These are phyloP conservation scores for Tolypocladium album DNA, from an alignment of 2,329 filamentous ascomycete genomes.

Conservation along the genomic window DNA sequence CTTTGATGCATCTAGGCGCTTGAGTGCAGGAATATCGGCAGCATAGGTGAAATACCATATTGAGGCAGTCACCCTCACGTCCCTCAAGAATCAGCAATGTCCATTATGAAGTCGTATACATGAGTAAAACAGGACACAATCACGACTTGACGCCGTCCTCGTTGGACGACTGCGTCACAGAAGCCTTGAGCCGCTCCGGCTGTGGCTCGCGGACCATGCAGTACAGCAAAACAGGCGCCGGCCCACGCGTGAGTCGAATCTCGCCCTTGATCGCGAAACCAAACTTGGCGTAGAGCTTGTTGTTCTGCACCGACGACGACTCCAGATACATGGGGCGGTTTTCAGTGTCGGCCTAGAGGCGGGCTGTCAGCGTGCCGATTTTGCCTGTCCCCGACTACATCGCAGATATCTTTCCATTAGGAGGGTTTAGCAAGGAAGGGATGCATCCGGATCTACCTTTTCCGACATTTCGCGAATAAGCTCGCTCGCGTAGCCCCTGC, in stretches of 20 bases:
- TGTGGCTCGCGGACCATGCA: conserved; percentile 74
- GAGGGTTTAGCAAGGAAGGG: not conserved
- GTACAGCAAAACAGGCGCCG: conserved; percentile 53
- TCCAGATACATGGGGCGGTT: conserved; percentile 66
- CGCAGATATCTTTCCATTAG: not conserved
- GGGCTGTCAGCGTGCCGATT: not conserved
- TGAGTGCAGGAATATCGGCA: not conserved
- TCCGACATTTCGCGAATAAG: conserved; percentile 60
- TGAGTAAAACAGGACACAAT: not conserved
- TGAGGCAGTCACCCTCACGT: not conserved
- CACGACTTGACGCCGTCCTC: conserved; percentile 4
- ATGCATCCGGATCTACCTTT: conserved; percentile 28
- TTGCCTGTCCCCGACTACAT: not conserved
- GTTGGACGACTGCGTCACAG: conserved; percentile 3
- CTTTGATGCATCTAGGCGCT: not conserved
- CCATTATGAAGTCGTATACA: not conserved
- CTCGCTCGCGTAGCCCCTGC: conserved; percentile 62
- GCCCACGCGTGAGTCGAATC: conserved; percentile 49
- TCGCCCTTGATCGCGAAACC: conserved; percentile 58
- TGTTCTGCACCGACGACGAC: conserved; percentile 59
- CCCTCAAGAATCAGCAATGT: not conserved
- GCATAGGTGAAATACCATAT: not conserved
- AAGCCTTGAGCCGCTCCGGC: conserved; percentile 11
- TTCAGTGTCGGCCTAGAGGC: conserved; percentile 47
- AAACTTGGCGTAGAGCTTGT: conserved; percentile 62